A percentile compares a stretch with the other conserved stretches of the same genome.
These are phyloP conservation scores for Aureobasidium subglaciale DNA, from an alignment of 2,329 filamentous ascomycete species.

Conservation along the genomic window DNA sequence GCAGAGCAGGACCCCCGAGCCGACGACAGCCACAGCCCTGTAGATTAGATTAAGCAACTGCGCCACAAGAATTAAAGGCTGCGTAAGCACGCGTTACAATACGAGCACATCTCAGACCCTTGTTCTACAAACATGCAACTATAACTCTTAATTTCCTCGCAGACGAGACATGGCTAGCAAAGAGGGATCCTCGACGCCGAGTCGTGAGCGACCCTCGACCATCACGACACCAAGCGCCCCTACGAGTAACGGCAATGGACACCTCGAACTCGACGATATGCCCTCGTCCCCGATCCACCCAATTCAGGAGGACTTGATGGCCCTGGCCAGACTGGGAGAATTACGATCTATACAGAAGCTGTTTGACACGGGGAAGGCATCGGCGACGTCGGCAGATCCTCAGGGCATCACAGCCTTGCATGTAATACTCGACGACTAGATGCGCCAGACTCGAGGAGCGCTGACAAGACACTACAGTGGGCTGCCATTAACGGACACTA, in stretches of 20 bases:
- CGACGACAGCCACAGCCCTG: background rate
- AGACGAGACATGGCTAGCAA: slow-evolving; percentile 3
- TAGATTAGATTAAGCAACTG: background rate
- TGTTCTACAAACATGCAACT: background rate
- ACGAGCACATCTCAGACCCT: background rate
- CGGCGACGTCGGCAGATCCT: slow-evolving; percentile 76
- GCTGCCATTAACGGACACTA: slow-evolving; percentile 98
- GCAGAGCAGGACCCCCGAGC: background rate
- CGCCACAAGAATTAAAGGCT: slow-evolving; percentile 5
- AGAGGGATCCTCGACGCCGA: slow-evolving; percentile 2
- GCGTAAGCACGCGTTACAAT: slow-evolving; percentile 2
- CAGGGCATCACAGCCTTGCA: slow-evolving; percentile 95
- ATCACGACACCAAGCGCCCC: background rate
- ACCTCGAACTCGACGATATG: slow-evolving; percentile 27
- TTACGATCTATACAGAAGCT: slow-evolving; percentile 80
- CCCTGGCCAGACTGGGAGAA: slow-evolving; percentile 82
- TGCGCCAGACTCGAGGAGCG: background rate
- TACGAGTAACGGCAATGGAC: background rate
- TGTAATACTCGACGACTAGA: slow-evolving; percentile 43
- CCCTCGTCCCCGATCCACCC: slow-evolving; percentile 34
- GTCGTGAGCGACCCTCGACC: background rate
- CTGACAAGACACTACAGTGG: slow-evolving; percentile 56
- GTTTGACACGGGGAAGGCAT: slow-evolving; percentile 73
- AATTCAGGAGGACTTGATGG: slow-evolving; percentile 82
- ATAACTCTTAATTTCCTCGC: background rate